Base-by-base conservation (phyloP, 2,329 filamentous ascomycete species). In the Ambrosiella cleistominuta region DNA sequence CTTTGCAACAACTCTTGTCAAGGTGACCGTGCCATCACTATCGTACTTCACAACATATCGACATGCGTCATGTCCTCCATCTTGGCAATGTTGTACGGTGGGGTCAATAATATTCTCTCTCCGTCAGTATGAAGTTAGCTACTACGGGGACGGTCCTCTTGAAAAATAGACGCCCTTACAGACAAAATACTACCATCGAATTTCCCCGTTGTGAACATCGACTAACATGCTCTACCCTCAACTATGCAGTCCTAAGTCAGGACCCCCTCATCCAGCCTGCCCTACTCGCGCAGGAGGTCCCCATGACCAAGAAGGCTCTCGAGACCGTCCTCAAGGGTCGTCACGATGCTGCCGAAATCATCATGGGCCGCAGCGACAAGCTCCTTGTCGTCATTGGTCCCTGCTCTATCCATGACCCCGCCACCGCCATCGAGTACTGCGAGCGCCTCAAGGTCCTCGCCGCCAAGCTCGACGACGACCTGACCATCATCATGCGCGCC, bases 361-460 rank as follows among this genome's bases (percentile, higher is more conserved):
- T 89, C 66, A 83, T 83, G 62, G 82, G 79, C 62, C 79, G 73
- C 49, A 61, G 61, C 36, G 57, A 61, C 57, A 62, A 61, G 56
- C 85, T 98, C 39, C 81, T 98, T 62, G 93, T 97, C 66, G 83
- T 98, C 67, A 86, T 94, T 67, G 93, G 93, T 1, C 93, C 93
- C 57, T 98, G 93, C 77, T 96, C 90, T 36, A 91, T 98, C 68
- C 93, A 98, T 75, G 93, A 98, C 72, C 93, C 93, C 7, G 81
- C 77, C 54, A 82, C 82, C 12, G 93, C 93, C 45, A 76, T 94
- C 65, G 89, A 96, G 71, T 98, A 98, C 77, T 88, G 86, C 69
- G 73, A 78, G 62, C 81, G 84, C 59, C 80, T 98, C 54, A 86
- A 88, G 73, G 73, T 76, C 57, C 75, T 96, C 53, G 81, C 89